Evolutionary conservation across 2,329 filamentous ascomycete genomes (phyloP).

Genomic region (Monilinia fructicola): DNA sequence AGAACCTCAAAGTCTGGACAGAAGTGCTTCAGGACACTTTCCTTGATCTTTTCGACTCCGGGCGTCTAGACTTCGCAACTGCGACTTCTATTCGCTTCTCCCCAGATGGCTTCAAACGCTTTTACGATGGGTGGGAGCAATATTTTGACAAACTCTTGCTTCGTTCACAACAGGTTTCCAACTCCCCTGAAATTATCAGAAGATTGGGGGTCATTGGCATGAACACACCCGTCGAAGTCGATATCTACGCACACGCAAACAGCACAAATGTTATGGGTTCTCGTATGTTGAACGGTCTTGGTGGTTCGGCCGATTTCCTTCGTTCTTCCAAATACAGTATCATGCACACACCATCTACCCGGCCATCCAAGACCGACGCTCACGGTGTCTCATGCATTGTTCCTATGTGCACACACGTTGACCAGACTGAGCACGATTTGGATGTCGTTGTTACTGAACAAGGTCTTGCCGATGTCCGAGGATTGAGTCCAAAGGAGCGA

Average conservation of each 20-base stretch:
- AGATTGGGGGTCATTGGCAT: conserved; percentile 86
- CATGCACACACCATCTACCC: conserved; percentile 86
- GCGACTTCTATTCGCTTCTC: conserved; percentile 90
- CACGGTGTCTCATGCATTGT: conserved; percentile 83
- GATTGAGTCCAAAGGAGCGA: conserved; percentile 74
- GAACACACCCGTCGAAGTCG: conserved; percentile 93
- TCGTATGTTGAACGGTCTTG: conserved; percentile 83
- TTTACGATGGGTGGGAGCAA: conserved; percentile 80
- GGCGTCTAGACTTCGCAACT: conserved; percentile 84
- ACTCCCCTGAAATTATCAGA: conserved; percentile 87
- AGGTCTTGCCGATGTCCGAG: conserved; percentile 82
- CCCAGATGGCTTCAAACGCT: conserved; percentile 85
- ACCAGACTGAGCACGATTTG: conserved; percentile 90
- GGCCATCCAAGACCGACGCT: conserved; percentile 79
- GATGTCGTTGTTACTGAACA: conserved; percentile 78
- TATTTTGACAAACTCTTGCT: conserved; percentile 83
- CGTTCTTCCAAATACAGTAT: conserved; percentile 79
- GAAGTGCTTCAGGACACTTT: conserved; percentile 83
- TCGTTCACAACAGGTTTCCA: conserved; percentile 83
- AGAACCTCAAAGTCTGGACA: conserved; percentile 88
- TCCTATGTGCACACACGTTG: conserved; percentile 89
- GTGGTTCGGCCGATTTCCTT: conserved; percentile 79
- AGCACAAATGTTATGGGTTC: conserved; percentile 85
- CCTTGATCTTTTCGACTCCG: conserved; percentile 87
- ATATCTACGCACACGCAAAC: conserved; percentile 94